Base-by-base conservation (phyloP, 2,329 filamentous ascomycete species). In the Botryotinia narcissicola region DNA sequence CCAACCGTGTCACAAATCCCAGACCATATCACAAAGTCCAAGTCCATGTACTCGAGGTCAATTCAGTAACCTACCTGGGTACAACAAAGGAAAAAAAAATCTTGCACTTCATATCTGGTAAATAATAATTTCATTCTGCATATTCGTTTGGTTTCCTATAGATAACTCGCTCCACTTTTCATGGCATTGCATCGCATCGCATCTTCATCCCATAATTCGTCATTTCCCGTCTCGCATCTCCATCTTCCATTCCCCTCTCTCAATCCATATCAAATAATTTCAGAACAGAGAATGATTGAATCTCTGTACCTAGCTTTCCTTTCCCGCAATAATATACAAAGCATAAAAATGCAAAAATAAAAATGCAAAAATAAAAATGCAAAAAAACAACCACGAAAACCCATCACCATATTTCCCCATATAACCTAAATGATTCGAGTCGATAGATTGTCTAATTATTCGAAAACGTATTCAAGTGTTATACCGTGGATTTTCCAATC, bases 271-370 rank as follows among this genome's bases (percentile, higher is more conserved):
- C 66, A 42, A 37, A 57, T 9, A 42, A 25, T 14, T 7, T 22
- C n/a, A 29, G 25, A 4, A 16, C 51, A 29, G 51, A 57, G 51
- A 57, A 57, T 57, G 7, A 18, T n/a, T 57, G 18, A 42, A 25
- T 16, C 18, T 42, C 48, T 32, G 35, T 12, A 57, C 20, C 25
- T 57, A 57, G 29, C 35, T 57, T 40, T 25, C 10, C 35, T 10
- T 32, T 57, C 48, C 66, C 22, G n/a, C 35, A 29, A 12, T n/a
- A 42, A 32, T 68, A 37, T 68, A 57, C 66, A 68, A 57, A 37
- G 66, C 48, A n/a, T 42, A 68, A 67, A 68, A 42, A 42, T 32
- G 48, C 18, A 42, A 57, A 25, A 48, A 42, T 32, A 68, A 67
- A 68, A 42, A 42, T 25, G 48, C 10, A 42, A 22, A 48, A 25